Conservation (phyloP, 139 green algal species). For the Micractinium sp. region DNA sequence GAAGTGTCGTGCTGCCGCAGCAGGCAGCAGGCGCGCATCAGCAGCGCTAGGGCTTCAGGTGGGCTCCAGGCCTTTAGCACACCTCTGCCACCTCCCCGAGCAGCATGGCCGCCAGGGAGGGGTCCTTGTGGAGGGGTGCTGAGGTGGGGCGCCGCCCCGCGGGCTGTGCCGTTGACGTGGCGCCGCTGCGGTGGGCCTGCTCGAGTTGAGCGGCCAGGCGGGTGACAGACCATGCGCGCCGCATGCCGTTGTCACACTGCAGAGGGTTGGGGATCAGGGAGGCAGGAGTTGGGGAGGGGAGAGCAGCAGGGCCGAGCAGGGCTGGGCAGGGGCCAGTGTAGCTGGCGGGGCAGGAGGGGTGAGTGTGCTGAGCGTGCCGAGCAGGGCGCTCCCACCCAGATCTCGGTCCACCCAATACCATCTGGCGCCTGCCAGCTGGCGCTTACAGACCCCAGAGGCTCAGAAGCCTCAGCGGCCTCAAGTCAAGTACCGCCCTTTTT, state of each 20-base stretch:
- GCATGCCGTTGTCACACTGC: slow-evolving; percentile 31
- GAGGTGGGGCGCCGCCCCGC: neutral
- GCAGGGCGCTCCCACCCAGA: too few relatives aligned
- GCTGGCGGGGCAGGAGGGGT: too few relatives aligned
- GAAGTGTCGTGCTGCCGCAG: too few relatives aligned
- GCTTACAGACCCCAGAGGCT: neutral
- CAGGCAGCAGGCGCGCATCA: too few relatives aligned
- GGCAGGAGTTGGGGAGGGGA: neutral
- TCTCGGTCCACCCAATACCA: too few relatives aligned
- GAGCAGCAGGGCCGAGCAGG: neutral
- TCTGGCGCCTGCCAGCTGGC: too few relatives aligned
- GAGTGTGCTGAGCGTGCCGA: too few relatives aligned
- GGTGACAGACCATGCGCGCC: neutral
- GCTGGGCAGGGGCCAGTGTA: neutral
- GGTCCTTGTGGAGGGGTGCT: slow-evolving; percentile 13
- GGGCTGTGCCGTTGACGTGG: neutral
- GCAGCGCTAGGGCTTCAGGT: too few relatives aligned
- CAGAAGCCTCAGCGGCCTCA: neutral
- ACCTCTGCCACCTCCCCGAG: slow-evolving; percentile 45
- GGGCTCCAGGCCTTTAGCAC: neutral
- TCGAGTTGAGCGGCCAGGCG: neutral
- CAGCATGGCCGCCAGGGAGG: slow-evolving; percentile 45
- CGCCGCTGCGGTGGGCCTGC: too few relatives aligned
- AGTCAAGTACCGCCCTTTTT: too few relatives aligned
- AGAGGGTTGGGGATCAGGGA: neutral